A percentile compares a stretch with the other conserved stretches of the same genome.
phyloP scores from a whole-genome alignment of 352 stramenopile genomes.

The Globisporangium emineosum region DNA sequence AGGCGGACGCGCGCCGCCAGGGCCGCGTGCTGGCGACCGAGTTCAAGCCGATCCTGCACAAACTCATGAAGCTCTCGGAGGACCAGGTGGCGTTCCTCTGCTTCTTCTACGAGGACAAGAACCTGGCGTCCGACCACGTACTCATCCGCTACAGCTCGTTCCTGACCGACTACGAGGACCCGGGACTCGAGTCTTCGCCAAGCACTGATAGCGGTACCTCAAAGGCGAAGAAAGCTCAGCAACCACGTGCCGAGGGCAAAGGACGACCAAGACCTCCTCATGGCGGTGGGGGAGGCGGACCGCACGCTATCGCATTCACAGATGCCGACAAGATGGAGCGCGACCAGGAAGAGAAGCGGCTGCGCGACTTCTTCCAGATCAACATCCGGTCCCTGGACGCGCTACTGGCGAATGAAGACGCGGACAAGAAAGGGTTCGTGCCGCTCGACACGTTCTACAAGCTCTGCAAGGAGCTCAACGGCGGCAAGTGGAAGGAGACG shows the following conservation, averaged over 20 bases:
- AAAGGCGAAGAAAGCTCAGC: slow-evolving; percentile 6
- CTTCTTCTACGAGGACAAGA: slow-evolving; percentile 79
- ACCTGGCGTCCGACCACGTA: slow-evolving; percentile 47
- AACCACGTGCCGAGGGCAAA: slow-evolving; percentile 22
- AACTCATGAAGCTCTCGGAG: slow-evolving; percentile 43
- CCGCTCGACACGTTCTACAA: slow-evolving; percentile 32
- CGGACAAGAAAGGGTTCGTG: slow-evolving; percentile 54
- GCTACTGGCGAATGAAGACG: slow-evolving; percentile 35
- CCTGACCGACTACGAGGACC: slow-evolving; percentile 69
- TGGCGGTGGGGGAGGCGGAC: background rate
- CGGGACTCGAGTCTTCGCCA: slow-evolving; percentile 35
- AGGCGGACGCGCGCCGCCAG: slow-evolving; percentile 42
- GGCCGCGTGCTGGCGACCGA: slow-evolving; percentile 43
- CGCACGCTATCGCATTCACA: background rate
- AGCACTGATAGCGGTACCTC: slow-evolving; percentile 1
- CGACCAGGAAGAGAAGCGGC: slow-evolving; percentile 32
- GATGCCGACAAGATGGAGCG: slow-evolving; percentile 17
- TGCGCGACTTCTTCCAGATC: slow-evolving; percentile 40
- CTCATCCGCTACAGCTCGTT: slow-evolving; percentile 72
- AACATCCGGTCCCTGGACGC: slow-evolving; percentile 43
- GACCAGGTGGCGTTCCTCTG: slow-evolving; percentile 68
- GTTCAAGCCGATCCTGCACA: slow-evolving; percentile 49
- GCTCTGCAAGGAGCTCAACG: slow-evolving; percentile 39
- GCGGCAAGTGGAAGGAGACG: slow-evolving; percentile 33
- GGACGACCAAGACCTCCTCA: slow-evolving; percentile 22